Evolutionary conservation across 106 monocot genomes (phyloP), one percentile per base, ranked within the genome.

Genomic region (Phalaenopsis equestris): DNA sequence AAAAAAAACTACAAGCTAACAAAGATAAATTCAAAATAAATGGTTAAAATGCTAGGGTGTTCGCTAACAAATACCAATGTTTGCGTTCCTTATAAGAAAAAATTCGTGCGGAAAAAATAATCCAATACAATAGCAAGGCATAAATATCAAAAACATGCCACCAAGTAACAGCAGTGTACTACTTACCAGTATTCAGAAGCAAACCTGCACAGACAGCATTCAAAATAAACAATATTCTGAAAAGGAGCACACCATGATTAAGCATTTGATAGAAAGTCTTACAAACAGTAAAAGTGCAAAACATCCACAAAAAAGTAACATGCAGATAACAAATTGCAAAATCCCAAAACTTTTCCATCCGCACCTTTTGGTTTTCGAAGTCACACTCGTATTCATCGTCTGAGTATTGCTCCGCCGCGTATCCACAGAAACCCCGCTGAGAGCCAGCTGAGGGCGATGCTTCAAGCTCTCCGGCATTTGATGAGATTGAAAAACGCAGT

Each of bases 371-470:
- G 39, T 87, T 80, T 81, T 95, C 99, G 82, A 91, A 95, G 52
- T 95, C 98, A 87, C 91, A 92, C 83, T 89, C 99, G 83, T 99
- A 99, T 81, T 99, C 99, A 65, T 99, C 99, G 19, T 99, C 99
- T 4, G 99, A 95, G 79, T 91, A 99, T 94, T 99, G 93, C 87
- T 99, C 99, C 46, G 82, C 89, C 24, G 95, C 88, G 80, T 88
- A 93, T 18, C 88, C 86, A 67, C 88, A 87, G 70, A 89, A 86
- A 36, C 83, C 77, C 48, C 90, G 77, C n/a, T 72, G 24, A 46
- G 77, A 55, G 21, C 43, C 49, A 5, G 17, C 5, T 46, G 42
- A 72, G n/a, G 42, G 16, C 11, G 46, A 9, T 17, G 5, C 38
- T 21, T 67, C 38, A 56, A 55, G 21, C 6, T 46, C 73, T 67